These are phyloP conservation scores for Carex scoparia DNA, from an alignment of 176 grass and related monocot species.

Conservation along the genomic window DNA sequence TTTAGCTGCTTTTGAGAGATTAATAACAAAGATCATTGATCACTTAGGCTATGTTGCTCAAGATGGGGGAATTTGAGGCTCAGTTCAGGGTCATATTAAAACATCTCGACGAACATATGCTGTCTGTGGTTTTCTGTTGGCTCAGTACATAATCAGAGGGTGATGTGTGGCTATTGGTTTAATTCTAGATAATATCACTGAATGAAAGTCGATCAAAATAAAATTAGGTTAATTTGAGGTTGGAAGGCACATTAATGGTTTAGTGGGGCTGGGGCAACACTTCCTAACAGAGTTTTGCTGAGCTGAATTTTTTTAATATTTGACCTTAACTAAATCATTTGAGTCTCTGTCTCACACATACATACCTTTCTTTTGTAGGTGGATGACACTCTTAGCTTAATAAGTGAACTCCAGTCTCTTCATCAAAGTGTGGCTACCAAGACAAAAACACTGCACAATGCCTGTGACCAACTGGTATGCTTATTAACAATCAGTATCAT, in stretches of 20 bases:
- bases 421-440: conserved; percentile 82
- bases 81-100: not conserved
- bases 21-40: not conserved
- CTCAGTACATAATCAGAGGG: not conserved
- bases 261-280: not conserved
- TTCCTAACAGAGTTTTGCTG: not conserved
- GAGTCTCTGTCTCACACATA: not conserved
- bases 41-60: not conserved
- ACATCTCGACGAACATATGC: not conserved
- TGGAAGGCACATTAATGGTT: not conserved
- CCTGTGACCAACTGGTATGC: conserved; percentile 88
- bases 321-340: not conserved
- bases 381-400: conserved; percentile 83
- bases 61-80: not conserved
- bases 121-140: not conserved
- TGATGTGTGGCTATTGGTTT: not conserved
- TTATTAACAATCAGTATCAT: not conserved
- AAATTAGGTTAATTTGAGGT: not conserved
- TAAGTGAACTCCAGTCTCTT: conserved; percentile 84
- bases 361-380: conserved; percentile 42
- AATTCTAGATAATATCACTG: not conserved
- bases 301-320: not conserved
- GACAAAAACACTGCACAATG: conserved; percentile 94
- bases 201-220: not conserved
- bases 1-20: not conserved